A percentile compares a stretch with the other conserved stretches of the same genome.
Conservation (phyloP, 495 filamentous ascomycete genomes). For the Lophium mytilinum region DNA sequence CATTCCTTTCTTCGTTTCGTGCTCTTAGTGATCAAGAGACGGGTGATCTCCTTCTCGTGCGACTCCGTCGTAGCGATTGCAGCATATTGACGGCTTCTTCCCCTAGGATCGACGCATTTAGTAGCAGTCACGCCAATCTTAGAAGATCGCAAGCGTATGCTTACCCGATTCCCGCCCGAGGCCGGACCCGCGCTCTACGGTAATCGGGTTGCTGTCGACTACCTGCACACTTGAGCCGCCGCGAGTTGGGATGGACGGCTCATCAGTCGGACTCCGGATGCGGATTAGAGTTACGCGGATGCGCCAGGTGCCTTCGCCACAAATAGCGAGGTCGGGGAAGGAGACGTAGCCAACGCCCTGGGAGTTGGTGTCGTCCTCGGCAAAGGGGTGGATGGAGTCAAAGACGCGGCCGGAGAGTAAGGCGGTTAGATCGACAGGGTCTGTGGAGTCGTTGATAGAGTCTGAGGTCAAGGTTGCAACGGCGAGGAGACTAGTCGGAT, state of each 20-base stretch:
- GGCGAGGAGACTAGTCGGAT: constrained; percentile 18
- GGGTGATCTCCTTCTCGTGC: background rate
- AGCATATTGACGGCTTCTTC: background rate
- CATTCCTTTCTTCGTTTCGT: too few relatives aligned
- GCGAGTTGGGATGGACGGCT: constrained; percentile 6
- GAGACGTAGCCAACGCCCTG: constrained; percentile 29
- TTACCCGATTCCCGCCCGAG: constrained; percentile 16
- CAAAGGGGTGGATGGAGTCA: constrained; percentile 21
- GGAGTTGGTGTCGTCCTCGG: constrained; percentile 17
- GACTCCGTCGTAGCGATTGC: background rate
- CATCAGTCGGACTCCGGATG: constrained; percentile 18
- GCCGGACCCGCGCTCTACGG: constrained; percentile 20
- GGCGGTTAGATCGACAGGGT: constrained; percentile 11
- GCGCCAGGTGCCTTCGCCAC: constrained; percentile 30
- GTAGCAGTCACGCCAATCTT: background rate
- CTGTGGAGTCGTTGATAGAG: constrained; percentile 8
- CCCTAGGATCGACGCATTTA: background rate
- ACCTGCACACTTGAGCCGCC: constrained; percentile 23
- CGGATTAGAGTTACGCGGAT: constrained; percentile 30
- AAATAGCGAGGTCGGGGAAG: constrained; percentile 30
- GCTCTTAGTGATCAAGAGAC: background rate
- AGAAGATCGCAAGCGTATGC: constrained; percentile 21
- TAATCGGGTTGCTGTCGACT: constrained; percentile 30
- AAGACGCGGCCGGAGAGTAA: constrained; percentile 15
- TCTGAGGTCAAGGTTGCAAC: constrained; percentile 16